Base-by-base conservation (phyloP, 805 yeast species). In the Yarrowia hollandica region DNA sequence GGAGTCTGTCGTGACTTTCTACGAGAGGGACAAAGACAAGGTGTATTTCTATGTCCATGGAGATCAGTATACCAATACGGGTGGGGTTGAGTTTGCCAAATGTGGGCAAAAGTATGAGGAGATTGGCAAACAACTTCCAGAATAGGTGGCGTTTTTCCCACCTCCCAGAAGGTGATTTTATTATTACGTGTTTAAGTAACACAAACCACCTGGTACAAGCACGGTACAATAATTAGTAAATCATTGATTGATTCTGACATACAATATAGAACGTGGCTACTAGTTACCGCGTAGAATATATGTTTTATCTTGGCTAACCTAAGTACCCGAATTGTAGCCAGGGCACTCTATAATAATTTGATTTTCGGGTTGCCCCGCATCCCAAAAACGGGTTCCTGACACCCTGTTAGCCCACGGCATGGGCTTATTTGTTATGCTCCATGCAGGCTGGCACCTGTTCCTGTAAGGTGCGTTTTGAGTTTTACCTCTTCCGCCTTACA, bases 31-130 rank as follows among this genome's bases (percentile, higher is more conserved):
- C 18, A 28, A 30, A 15, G 35, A 28, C 18, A 44, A 44, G 52
- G 12, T 21, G 19, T 30, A 44, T 25, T 44, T 44, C 18, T 28
- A 44, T 18, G 19, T 44, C 34, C 52, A 44, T 22, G 52, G 52
- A 4, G 35, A 44, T 5, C 25, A 44, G 35, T 44, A 44, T 14
- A 28, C 52, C 23, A 30, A 44, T 9, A 44, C 52, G n/a, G 15
- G 35, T 7, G 52, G 52, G 35, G 52, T 44, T n/a, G 52, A 44
- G 23, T 44, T 44, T 44, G 52, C 52, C 23, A 42, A 28, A 19
- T 28, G 52, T 31, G 35, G 52, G 5, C 15, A 44, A 5, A 44
- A 48, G 41, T 31, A 34, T 48, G 56, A 48, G 28, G 38, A 18
- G 48, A 25, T 41, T n/a, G n/a, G n/a, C n/a, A n/a, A n/a, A n/a